phyloP scores from a whole-genome alignment of 129 eudicot genomes.

The Chrysanthemum seticuspe region DNA sequence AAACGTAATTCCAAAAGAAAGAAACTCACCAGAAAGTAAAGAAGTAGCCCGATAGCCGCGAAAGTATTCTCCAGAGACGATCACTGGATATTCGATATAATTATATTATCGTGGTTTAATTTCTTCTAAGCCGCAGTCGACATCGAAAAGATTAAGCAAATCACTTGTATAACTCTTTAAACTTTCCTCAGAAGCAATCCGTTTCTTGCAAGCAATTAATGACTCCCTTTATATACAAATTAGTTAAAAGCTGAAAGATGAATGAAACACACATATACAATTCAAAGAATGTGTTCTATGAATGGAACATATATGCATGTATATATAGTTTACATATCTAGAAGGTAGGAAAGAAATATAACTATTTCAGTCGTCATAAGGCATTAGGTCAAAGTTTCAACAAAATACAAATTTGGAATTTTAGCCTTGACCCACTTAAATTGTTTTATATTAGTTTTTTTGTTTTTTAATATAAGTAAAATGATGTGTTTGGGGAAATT shows the following conservation, averaged over 20 bases:
- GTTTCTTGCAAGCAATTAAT: constrained; percentile 18
- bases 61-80: constrained; percentile 16
- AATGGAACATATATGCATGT: not conserved
- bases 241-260: not conserved
- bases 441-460: not conserved
- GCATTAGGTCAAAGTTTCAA: constrained; percentile 26
- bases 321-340: constrained; percentile 12
- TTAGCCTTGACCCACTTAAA: constrained; percentile 29
- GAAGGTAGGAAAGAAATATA: not conserved
- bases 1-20: not conserved
- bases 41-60: constrained; percentile 20
- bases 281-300: constrained; percentile 23
- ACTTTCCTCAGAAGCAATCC: constrained; percentile 12
- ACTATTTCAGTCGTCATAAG: constrained; percentile 18
- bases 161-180: not conserved
- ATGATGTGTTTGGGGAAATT: constrained; percentile 14
- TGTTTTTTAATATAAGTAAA: not conserved
- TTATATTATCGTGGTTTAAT: not conserved
- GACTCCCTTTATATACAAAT: constrained; percentile 1
- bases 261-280: not conserved
- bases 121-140: not conserved
- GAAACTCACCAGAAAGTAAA: constrained; percentile 24
- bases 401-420: constrained; percentile 31
- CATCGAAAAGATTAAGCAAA: not conserved
- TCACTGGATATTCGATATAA: not conserved